These are phyloP conservation scores for Cutaneotrichosporon cavernicola DNA, from an alignment of 1,284 basidiomycete species.

Conservation along the genomic window DNA sequence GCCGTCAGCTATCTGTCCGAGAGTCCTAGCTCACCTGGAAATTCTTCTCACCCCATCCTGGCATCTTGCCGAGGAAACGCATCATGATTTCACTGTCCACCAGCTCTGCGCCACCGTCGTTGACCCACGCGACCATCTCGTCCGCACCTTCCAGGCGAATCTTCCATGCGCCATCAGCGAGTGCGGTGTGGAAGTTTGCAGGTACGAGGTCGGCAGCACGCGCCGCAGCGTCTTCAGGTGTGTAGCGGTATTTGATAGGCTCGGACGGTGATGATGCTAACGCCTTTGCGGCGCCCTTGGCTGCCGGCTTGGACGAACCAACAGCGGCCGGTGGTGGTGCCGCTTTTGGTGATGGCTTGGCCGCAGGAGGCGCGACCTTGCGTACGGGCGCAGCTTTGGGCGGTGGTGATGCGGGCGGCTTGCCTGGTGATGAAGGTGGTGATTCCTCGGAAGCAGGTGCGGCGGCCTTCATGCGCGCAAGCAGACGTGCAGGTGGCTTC, in stretches of 20 bases:
- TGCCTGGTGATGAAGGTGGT: constrained; percentile 11
- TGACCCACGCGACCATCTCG: constrained; percentile 81
- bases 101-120: constrained; percentile 60
- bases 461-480: constrained; percentile 3
- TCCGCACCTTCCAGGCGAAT: constrained; percentile 80
- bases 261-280: constrained; percentile 63
- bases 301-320: constrained; percentile 45
- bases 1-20: background rate
- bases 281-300: constrained; percentile 55
- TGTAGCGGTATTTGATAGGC: constrained; percentile 86
- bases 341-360: constrained; percentile 33
- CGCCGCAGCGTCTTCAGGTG: constrained; percentile 86
- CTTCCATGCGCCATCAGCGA: constrained; percentile 92
- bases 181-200: constrained; percentile 64
- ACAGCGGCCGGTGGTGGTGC: constrained; percentile 26
- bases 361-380: constrained; percentile 3
- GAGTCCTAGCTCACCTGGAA: constrained; percentile 69
- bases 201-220: constrained; percentile 76
- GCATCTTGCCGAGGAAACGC: constrained; percentile 84
- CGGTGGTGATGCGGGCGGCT: constrained; percentile 16
- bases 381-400: constrained; percentile 34
- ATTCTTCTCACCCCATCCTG: constrained; percentile 96
- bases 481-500: constrained; percentile 4
- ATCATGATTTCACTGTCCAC: constrained; percentile 88
- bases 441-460: constrained; percentile 2